Evolutionary conservation across 2,329 filamentous ascomycete species (phyloP).

Genomic region (Ceratocystiopsis sp.): DNA sequence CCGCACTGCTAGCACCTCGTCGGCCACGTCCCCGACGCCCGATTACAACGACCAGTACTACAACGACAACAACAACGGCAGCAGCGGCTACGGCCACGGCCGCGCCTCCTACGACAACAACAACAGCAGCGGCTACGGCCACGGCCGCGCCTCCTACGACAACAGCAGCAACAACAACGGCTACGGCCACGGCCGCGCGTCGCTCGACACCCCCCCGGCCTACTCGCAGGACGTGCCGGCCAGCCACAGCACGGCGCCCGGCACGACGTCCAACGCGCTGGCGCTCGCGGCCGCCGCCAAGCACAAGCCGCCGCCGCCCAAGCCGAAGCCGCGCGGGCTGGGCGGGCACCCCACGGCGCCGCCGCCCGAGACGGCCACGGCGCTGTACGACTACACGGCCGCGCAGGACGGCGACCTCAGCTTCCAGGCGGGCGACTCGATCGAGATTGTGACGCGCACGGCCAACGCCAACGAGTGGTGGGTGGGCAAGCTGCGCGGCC

Average conservation of each 20-base stretch:
- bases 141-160: slow-evolving; percentile 2
- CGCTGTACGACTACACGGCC: slow-evolving; percentile 89
- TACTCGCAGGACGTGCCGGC: slow-evolving; percentile 36
- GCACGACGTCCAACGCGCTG: slow-evolving; percentile 11
- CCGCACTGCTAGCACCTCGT: slow-evolving; percentile 6
- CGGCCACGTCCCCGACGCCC: slow-evolving; percentile 5
- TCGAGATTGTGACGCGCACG: slow-evolving; percentile 75
- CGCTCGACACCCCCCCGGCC: slow-evolving; percentile 41
- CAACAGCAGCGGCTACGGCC: too few species aligned
- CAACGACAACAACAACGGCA: neutral
- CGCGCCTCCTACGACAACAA: too few species aligned
- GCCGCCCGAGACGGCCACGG: slow-evolving; percentile 60
- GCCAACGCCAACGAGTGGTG: slow-evolving; percentile 95
- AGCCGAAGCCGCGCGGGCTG: slow-evolving; percentile 64
- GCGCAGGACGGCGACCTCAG: slow-evolving; percentile 89
- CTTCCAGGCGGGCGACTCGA: slow-evolving; percentile 73
- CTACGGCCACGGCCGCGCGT: slow-evolving; percentile 20
- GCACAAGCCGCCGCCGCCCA: slow-evolving; percentile 55
- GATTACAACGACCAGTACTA: too few species aligned
- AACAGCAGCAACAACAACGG: slow-evolving; percentile 16
- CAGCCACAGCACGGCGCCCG: slow-evolving; percentile 11
- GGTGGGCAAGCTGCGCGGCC: slow-evolving; percentile 64
- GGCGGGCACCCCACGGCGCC: slow-evolving; percentile 35
- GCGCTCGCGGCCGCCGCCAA: slow-evolving; percentile 34
- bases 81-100: neutral